Evolutionary conservation across 441 rosid species (phyloP).

Genomic region (Erodium moschatum): DNA sequence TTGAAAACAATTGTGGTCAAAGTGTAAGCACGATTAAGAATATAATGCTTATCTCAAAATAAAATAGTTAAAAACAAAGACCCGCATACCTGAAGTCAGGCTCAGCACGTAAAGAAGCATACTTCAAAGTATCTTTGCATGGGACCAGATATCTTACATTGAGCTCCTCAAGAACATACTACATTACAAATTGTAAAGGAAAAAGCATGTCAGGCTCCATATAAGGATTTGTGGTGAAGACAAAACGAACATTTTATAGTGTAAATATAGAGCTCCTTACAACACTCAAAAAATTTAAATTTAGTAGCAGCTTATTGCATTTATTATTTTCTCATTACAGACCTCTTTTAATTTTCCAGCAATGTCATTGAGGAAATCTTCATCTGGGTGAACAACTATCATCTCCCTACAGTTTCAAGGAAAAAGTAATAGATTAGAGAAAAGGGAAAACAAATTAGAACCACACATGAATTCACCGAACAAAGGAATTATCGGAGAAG

Average conservation of each 20-base stretch:
- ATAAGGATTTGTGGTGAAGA: background rate
- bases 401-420: slow-evolving; percentile 57
- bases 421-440: background rate
- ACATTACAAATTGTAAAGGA: slow-evolving; percentile 25
- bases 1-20: slow-evolving; percentile 27
- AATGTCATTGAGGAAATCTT: slow-evolving; percentile 78
- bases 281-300: background rate
- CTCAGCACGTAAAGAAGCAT: slow-evolving; percentile 83
- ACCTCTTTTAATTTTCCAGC: slow-evolving; percentile 90
- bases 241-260: background rate
- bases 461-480: background rate
- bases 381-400: slow-evolving; percentile 84
- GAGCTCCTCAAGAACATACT: slow-evolving; percentile 95
- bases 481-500: too few species aligned
- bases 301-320: background rate
- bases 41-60: background rate
- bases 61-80: slow-evolving; percentile 10
- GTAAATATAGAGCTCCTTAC: background rate
- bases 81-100: slow-evolving; percentile 81
- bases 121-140: slow-evolving; percentile 73
- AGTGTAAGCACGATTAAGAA: slow-evolving; percentile 9
- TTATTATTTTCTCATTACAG: slow-evolving; percentile 19
- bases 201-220: slow-evolving; percentile 7
- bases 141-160: slow-evolving; percentile 74
- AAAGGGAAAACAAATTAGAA: background rate